phyloP scores from a whole-genome alignment of 2,329 filamentous ascomycete genomes.

The Lasiodiplodia citricola region DNA sequence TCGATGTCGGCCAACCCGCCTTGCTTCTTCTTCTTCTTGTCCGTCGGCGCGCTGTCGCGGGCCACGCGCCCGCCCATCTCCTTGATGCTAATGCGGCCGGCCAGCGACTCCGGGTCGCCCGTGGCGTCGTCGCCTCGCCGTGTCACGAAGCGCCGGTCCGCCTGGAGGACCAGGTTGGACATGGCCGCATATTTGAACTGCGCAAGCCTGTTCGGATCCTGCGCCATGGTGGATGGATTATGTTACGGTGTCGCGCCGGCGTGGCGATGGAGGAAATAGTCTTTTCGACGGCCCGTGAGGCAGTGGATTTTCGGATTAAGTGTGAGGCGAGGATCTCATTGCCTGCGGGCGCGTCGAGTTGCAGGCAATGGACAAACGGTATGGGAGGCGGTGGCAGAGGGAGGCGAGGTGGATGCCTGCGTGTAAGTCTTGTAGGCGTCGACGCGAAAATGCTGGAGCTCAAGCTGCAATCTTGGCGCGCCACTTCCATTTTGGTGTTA shows the following conservation, averaged over 20 bases:
- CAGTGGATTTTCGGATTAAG: slow-evolving; percentile 16
- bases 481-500: slow-evolving; percentile 1
- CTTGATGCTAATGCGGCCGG: slow-evolving; percentile 87
- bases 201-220: slow-evolving; percentile 65
- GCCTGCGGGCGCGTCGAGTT: slow-evolving; percentile 17
- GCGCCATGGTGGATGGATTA: slow-evolving; percentile 65
- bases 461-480: slow-evolving; percentile 21
- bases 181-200: slow-evolving; percentile 99
- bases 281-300: slow-evolving; percentile 16
- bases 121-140: slow-evolving; percentile 93
- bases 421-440: slow-evolving; percentile 2
- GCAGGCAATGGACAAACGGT: not conserved
- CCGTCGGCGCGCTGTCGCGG: slow-evolving; percentile 78
- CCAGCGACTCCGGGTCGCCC: slow-evolving; percentile 95
- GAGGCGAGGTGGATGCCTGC: not conserved
- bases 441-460: slow-evolving; percentile 28
- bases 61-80: slow-evolving; percentile 91
- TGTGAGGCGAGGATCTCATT: slow-evolving; percentile 12
- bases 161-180: slow-evolving; percentile 99
- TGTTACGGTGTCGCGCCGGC: slow-evolving; percentile 20
- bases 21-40: slow-evolving; percentile 58
- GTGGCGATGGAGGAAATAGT: slow-evolving; percentile 22
- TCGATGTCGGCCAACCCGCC: slow-evolving; percentile 72
- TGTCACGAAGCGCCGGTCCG: slow-evolving; percentile 93
- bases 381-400: slow-evolving; percentile 8